Conservation (phyloP, 148 eudicot genomes). For the Chenopodium berlandieri region DNA sequence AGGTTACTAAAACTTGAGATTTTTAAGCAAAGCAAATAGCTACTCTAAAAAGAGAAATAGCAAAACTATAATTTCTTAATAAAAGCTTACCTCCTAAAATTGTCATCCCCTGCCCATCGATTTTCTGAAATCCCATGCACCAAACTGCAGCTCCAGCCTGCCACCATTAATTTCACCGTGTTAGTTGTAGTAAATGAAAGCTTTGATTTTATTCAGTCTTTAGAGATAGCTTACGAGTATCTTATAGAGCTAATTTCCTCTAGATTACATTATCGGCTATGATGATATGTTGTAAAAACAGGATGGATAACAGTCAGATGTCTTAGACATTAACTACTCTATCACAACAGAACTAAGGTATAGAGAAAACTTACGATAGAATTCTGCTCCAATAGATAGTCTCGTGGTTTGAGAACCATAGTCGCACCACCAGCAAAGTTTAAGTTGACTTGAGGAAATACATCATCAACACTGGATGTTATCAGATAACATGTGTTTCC, state of each 20-base stretch:
- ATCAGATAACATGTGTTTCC: slow-evolving; percentile 72
- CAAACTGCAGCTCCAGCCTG: slow-evolving; percentile 85
- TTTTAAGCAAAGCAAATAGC: no score
- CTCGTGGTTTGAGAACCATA: slow-evolving; percentile 73
- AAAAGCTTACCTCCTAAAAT: slow-evolving; percentile 77
- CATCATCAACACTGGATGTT: slow-evolving; percentile 62
- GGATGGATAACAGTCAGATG: background rate
- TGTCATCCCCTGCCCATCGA: slow-evolving; percentile 70
- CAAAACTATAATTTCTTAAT: background rate
- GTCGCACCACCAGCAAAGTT: slow-evolving; percentile 78
- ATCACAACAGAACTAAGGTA: background rate
- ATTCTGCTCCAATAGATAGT: slow-evolving; percentile 75
- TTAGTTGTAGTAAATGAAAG: background rate
- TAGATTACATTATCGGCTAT: no score
- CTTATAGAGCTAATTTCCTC: background rate
- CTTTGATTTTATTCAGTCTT: background rate
- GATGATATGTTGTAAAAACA: background rate
- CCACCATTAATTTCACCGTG: slow-evolving; percentile 3
- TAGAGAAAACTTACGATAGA: slow-evolving; percentile 56
- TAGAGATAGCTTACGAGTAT: background rate
- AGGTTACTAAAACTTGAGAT: background rate
- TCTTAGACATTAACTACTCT: background rate
- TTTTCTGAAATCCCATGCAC: slow-evolving; percentile 96
- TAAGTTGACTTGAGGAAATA: slow-evolving; percentile 68
- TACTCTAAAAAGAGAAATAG: no score